phyloP scores from a whole-genome alignment of 2,329 filamentous ascomycete species.

The Arthroderma sp. region DNA sequence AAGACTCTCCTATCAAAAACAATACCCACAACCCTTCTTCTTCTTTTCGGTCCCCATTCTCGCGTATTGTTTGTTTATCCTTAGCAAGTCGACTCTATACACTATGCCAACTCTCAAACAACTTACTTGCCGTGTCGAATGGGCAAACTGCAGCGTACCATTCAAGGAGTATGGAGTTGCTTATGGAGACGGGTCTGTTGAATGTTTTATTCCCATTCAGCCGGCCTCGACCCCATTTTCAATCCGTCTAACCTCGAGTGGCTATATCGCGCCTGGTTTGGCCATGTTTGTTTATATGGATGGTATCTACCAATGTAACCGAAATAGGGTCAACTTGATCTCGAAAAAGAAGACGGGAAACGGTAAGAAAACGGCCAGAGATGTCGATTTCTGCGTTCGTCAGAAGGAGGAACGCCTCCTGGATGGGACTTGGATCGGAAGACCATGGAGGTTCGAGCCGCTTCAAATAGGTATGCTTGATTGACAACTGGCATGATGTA shows the following conservation, averaged over 20 bases:
- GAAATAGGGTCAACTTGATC: conserved; percentile 36
- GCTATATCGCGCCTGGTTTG: conserved; percentile 43
- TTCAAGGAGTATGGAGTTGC: conserved; percentile 40
- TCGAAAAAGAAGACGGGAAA: conserved; percentile 10
- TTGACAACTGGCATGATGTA: neutral
- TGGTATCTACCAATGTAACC: conserved; percentile 47
- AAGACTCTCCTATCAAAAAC: neutral
- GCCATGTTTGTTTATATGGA: conserved; percentile 47
- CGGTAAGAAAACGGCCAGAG: conserved; percentile 21
- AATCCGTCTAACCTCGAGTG: conserved; percentile 38
- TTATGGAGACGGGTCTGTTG: conserved; percentile 42
- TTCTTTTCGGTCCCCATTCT: neutral
- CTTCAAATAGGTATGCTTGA: conserved; percentile 36
- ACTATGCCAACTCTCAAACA: conserved; percentile 45
- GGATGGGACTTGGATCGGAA: conserved; percentile 38
- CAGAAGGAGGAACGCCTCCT: conserved; percentile 43
- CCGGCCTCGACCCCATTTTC: conserved; percentile 35
- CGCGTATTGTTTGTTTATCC: neutral
- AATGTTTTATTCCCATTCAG: conserved; percentile 42
- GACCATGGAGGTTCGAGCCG: conserved; percentile 43
- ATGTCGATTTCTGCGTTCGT: conserved; percentile 40
- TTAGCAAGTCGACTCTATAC: neutral
- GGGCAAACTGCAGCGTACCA: conserved; percentile 30
- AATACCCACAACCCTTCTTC: neutral
- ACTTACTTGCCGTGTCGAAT: conserved; percentile 41